phyloP scores from a whole-genome alignment of 768 basidiomycete species.

The Suillus brevipes region DNA sequence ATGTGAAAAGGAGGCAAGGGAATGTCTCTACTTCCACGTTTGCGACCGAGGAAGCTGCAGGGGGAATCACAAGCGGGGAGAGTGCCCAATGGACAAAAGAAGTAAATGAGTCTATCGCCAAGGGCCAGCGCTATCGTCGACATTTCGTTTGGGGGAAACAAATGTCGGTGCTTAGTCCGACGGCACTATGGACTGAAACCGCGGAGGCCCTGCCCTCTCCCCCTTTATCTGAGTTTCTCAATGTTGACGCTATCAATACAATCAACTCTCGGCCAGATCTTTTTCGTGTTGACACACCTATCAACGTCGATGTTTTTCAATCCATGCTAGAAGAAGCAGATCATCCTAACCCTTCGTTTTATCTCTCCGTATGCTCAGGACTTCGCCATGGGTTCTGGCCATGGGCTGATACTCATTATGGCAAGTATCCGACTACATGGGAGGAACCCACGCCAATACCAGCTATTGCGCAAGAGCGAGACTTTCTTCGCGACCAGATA shows the following conservation, averaged over 20 bases:
- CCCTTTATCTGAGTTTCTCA: constrained; percentile 2
- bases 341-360: constrained; percentile 42
- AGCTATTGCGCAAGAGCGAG: fast-evolving
- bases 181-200: background rate
- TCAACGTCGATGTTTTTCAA: constrained; percentile 35
- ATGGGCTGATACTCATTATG: too few species aligned
- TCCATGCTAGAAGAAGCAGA: constrained; percentile 13
- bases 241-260: constrained; percentile 20
- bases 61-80: background rate
- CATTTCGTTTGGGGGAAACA: background rate
- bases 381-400: constrained; percentile 17
- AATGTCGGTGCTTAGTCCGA: background rate
- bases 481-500: too few species aligned
- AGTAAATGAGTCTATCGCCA: background rate
- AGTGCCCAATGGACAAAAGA: background rate
- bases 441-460: too few species aligned
- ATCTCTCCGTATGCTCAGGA: constrained; percentile 31
- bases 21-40: background rate
- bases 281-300: constrained; percentile 38
- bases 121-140: background rate
- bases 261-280: constrained; percentile 30
- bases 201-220: background rate
- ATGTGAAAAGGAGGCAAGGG: background rate
- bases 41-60: background rate
- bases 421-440: constrained; percentile 23